Conservation (phyloP, 2,329 filamentous ascomycete genomes). For the Calonectria henricotiae region DNA sequence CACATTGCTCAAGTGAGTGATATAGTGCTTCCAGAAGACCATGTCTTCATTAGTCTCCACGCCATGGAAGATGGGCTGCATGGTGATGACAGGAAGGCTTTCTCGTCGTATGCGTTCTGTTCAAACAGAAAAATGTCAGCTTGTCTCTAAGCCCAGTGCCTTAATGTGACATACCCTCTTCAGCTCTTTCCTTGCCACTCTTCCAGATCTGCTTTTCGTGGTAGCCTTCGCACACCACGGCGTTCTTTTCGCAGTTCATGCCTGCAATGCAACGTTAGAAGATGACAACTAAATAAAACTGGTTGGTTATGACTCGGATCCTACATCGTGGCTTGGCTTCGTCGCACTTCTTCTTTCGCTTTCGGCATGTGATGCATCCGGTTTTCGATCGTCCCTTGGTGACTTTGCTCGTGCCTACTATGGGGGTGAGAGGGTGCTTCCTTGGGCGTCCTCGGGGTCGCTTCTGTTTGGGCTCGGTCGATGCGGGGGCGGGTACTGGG, state of each 20-base stretch:
- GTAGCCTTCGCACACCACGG: slow-evolving; percentile 92
- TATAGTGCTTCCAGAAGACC: slow-evolving; percentile 88
- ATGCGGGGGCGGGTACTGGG: slow-evolving; percentile 43
- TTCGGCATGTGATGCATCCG: slow-evolving; percentile 78
- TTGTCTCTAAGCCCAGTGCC: background rate
- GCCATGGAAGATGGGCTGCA: slow-evolving; percentile 82
- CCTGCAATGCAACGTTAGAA: slow-evolving; percentile 65
- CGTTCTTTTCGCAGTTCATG: slow-evolving; percentile 93
- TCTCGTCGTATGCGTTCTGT: slow-evolving; percentile 68
- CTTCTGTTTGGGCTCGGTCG: slow-evolving; percentile 66
- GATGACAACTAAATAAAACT: slow-evolving; percentile 36
- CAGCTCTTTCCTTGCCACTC: slow-evolving; percentile 83
- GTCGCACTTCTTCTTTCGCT: slow-evolving; percentile 82
- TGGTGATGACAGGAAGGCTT: slow-evolving; percentile 69
- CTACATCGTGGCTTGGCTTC: slow-evolving; percentile 78
- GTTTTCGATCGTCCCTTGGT: slow-evolving; percentile 84
- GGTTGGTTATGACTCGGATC: slow-evolving; percentile 23
- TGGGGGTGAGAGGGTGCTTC: slow-evolving; percentile 81
- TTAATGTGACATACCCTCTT: slow-evolving; percentile 71
- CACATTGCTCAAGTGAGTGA: slow-evolving; percentile 83
- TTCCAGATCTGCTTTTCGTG: slow-evolving; percentile 90
- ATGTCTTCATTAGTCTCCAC: slow-evolving; percentile 86
- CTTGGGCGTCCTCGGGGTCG: slow-evolving; percentile 85
- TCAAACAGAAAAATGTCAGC: slow-evolving; percentile 36
- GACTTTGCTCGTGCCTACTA: slow-evolving; percentile 75